phyloP scores from a whole-genome alignment of 768 basidiomycete genomes.

The Boletus rufocinnamomeus region DNA sequence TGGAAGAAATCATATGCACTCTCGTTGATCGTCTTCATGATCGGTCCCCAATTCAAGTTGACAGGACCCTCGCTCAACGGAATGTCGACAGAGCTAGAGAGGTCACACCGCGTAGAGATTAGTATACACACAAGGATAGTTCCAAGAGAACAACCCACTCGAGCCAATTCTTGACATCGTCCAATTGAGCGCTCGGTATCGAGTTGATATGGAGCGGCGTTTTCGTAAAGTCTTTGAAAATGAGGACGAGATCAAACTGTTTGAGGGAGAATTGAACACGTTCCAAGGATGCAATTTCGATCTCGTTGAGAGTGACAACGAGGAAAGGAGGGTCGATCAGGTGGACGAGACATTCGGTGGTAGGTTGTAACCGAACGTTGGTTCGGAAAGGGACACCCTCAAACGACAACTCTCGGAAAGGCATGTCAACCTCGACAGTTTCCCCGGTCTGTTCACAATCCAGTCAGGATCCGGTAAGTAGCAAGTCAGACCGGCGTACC shows the following conservation, averaged over 20 bases:
- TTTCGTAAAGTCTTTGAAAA: slow-evolving; percentile 95
- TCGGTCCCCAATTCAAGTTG: slow-evolving; percentile 96
- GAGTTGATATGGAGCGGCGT: slow-evolving; percentile 95
- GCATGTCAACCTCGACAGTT: slow-evolving; percentile 90
- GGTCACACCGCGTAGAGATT: slow-evolving; percentile 2
- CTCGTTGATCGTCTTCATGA: slow-evolving; percentile 99
- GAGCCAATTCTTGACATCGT: slow-evolving; percentile 99
- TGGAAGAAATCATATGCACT: slow-evolving; percentile 95
- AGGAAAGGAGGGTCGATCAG: slow-evolving; percentile 95
- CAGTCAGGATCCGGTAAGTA: background rate
- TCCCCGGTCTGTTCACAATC: slow-evolving; percentile 62
- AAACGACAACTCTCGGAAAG: slow-evolving; percentile 96
- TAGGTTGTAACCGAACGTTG: slow-evolving; percentile 92
- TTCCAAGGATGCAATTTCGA: slow-evolving; percentile 96
- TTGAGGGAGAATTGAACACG: slow-evolving; percentile 95
- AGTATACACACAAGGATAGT: background rate
- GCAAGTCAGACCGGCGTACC: slow-evolving; percentile 46
- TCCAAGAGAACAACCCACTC: slow-evolving; percentile 60
- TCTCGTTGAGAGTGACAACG: slow-evolving; percentile 90
- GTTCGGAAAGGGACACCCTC: slow-evolving; percentile 96
- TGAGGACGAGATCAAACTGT: slow-evolving; percentile 96
- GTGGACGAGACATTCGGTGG: slow-evolving; percentile 95
- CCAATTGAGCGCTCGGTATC: slow-evolving; percentile 85
- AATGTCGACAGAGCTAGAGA: slow-evolving; percentile 90
- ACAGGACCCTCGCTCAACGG: slow-evolving; percentile 94